These are phyloP conservation scores for Pythium folliculosum DNA, from an alignment of 352 stramenopile species.

Conservation along the genomic window DNA sequence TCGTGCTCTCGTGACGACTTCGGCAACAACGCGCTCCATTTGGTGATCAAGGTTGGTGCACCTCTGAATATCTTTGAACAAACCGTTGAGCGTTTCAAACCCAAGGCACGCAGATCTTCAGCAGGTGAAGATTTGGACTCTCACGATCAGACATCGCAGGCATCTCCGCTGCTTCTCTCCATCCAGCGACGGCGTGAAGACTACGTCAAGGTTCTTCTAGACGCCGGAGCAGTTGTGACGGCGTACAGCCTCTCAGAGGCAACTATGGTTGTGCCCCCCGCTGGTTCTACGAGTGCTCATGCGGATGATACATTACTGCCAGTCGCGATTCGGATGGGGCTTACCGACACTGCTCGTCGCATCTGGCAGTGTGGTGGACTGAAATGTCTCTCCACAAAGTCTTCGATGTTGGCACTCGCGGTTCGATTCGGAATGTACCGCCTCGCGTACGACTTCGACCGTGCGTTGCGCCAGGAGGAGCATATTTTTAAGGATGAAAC, in stretches of 20 bases:
- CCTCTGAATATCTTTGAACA: conserved; percentile 43
- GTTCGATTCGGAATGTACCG: conserved; percentile 67
- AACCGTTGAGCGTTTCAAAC: conserved; percentile 31
- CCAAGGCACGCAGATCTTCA: neutral
- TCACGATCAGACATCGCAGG: conserved; percentile 42
- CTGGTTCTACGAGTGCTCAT: conserved; percentile 28
- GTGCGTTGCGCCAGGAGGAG: neutral
- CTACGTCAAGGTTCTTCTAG: conserved; percentile 44
- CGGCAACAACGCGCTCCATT: conserved; percentile 58
- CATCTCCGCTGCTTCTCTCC: conserved; percentile 62
- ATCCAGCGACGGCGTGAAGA: conserved; percentile 57
- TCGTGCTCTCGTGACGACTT: conserved; percentile 44
- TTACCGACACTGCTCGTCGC: conserved; percentile 1
- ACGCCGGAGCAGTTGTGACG: conserved; percentile 10
- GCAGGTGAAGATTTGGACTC: conserved; percentile 9
- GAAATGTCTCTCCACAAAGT: neutral
- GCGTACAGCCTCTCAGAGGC: conserved; percentile 8
- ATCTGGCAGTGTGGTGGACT: neutral
- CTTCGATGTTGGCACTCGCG: conserved; percentile 38
- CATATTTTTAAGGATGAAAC: neutral
- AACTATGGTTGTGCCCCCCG: neutral
- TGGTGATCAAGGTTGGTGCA: conserved; percentile 65
- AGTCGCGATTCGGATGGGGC: conserved; percentile 11
- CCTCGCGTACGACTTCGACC: conserved; percentile 33
- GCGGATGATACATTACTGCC: neutral